Base-by-base conservation (phyloP, 2,329 filamentous ascomycete species). In the Diaporthe destruens region DNA sequence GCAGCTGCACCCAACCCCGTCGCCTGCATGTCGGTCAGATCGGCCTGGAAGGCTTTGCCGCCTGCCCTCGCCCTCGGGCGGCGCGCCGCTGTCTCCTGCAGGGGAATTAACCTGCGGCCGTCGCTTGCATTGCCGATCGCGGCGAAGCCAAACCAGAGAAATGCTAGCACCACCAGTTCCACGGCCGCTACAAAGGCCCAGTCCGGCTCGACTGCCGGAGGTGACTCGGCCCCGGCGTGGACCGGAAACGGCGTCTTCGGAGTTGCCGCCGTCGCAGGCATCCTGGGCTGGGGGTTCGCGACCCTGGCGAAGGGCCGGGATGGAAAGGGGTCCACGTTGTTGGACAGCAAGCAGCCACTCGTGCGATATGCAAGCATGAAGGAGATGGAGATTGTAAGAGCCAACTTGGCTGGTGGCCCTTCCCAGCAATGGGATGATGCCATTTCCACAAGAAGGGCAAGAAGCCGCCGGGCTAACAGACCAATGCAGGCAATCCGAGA, bases 401-500 rank as follows among this genome's bases (percentile, higher is more conserved):
- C n/a, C 55, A 16, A 6, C 25, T 36, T 42, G 20, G 14, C 18
- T 34, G 25, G 39, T 29, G 29, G 29, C 29, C 6, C 47, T 9
- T 4, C 23, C n/a, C n/a, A 23, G 29, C 12, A 42, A 18, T 16
- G 6, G 25, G 23, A 39, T 11, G 5, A 9, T 42, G 18, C n/a
- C 12, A n/a, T 6, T 29, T 14, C 16, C 8, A 23, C 16, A 42
- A 51, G 34, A 42, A 32, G 34, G 18, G 18, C 1, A 29, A 2
- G 23, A 6, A 20, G 23, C 1, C 20, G 44, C 18, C 32, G 18
- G 57, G 36, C 69, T 68, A 34, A 72, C 72, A 32, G 18, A 25
- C 29, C 56, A 14, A n/a, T 51, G 57, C 42, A 90, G 89, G 89
- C 89, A 0, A 80, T 91, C 56, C 77, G 80, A 55, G 86, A 89